Percentiles rank a stretch among this genome's conserved stretches.
phyloP scores from a whole-genome alignment of 345 rosid species.

The Eucalyptus sp. region DNA sequence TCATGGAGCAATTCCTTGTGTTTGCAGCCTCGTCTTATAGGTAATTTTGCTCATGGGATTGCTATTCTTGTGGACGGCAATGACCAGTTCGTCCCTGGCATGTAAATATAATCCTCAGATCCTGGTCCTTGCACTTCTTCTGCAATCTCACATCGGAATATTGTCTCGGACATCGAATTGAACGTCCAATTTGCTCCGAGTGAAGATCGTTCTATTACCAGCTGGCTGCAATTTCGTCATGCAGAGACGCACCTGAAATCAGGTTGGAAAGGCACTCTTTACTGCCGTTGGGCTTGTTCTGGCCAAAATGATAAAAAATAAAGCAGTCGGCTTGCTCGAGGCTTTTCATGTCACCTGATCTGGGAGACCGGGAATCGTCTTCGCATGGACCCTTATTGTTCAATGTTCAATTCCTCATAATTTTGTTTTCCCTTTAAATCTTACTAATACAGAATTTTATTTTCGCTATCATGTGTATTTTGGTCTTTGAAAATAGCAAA shows the following conservation, averaged over 20 bases:
- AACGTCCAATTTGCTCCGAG: background rate
- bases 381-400: background rate
- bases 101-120: background rate
- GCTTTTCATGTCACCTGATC: background rate
- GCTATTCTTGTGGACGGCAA: background rate
- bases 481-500: background rate
- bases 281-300: background rate
- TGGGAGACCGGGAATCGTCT: background rate
- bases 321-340: background rate
- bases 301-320: background rate
- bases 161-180: background rate
- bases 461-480: background rate
- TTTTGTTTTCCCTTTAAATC: background rate
- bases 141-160: background rate
- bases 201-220: background rate
- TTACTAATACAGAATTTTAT: background rate
- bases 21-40: background rate
- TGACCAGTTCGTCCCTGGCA: background rate
- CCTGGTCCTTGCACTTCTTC: background rate
- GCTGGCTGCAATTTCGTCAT: background rate
- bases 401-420: background rate
- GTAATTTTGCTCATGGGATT: background rate
- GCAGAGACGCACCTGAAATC: background rate
- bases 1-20: background rate
- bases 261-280: background rate